These are phyloP conservation scores for Kluyveromyces siamensis DNA, from an alignment of 805 yeast genomes.

Conservation along the genomic window DNA sequence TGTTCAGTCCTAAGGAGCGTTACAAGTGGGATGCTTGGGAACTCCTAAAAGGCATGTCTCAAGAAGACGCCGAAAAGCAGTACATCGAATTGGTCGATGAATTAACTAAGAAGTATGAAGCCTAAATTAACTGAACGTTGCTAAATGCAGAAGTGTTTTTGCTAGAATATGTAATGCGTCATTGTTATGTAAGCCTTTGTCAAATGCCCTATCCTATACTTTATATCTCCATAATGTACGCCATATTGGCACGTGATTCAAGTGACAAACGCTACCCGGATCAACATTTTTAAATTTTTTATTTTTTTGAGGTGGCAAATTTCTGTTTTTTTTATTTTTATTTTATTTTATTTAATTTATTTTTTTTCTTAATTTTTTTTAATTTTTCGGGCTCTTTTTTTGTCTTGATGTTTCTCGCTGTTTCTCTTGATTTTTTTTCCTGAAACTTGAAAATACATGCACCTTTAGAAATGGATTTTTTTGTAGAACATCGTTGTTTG, in stretches of 20 bases:
- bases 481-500: neutral
- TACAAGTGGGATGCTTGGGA: slow-evolving; percentile 98
- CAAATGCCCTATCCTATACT: too few relatives aligned
- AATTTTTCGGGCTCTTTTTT: too few relatives aligned
- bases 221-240: too few relatives aligned
- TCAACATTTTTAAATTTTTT: too few relatives aligned
- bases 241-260: neutral
- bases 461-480: neutral
- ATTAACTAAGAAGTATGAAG: slow-evolving; percentile 43
- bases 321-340: too few relatives aligned
- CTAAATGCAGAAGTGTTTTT: neutral
- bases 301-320: too few relatives aligned
- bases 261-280: neutral
- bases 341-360: too few relatives aligned
- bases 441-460: neutral
- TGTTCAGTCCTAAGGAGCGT: slow-evolving; percentile 89
- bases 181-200: too few relatives aligned
- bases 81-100: slow-evolving; percentile 62
- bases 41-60: slow-evolving; percentile 71
- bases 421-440: neutral
- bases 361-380: too few relatives aligned
- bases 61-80: slow-evolving; percentile 84
- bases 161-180: too few relatives aligned
- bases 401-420: neutral
- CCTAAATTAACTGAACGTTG: neutral